These are phyloP conservation scores for Saccharomycopsis schoenii DNA, from an alignment of 805 yeast genomes.

Conservation along the genomic window DNA sequence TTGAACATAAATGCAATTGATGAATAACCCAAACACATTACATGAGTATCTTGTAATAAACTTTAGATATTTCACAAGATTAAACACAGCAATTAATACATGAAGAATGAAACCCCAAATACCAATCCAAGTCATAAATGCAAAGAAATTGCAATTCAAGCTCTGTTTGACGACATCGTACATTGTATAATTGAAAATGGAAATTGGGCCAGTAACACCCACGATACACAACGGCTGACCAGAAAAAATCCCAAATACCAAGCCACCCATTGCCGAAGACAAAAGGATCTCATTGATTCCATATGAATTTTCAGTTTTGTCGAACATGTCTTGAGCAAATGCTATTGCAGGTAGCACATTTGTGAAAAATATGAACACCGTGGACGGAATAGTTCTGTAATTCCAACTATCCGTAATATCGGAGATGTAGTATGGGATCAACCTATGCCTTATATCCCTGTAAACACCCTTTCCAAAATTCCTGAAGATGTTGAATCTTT, in stretches of 20 bases:
- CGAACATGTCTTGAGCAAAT: constrained; percentile 95
- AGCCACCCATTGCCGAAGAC: constrained; percentile 80
- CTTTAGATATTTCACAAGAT: constrained; percentile 55
- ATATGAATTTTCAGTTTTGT: constrained; percentile 73
- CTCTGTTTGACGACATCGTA: constrained; percentile 26
- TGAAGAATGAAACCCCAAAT: constrained; percentile 87
- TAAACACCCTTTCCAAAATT: constrained; percentile 13
- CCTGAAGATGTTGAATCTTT: background rate
- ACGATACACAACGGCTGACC: constrained; percentile 94
- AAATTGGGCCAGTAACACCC: constrained; percentile 94
- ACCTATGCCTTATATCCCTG: constrained; percentile 7
- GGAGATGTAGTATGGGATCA: constrained; percentile 54
- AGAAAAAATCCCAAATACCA: constrained; percentile 72
- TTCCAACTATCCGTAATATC: constrained; percentile 66
- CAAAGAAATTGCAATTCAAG: constrained; percentile 49
- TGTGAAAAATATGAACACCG: constrained; percentile 77
- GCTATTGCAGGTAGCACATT: constrained; percentile 90
- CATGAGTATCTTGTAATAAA: constrained; percentile 77
- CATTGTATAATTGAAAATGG: constrained; percentile 87
- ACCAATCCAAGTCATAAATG: constrained; percentile 93
- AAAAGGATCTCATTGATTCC: constrained; percentile 87
- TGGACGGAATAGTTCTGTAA: constrained; percentile 82
- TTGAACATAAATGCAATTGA: constrained; percentile 76
- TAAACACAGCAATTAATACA: constrained; percentile 56
- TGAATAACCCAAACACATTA: constrained; percentile 88